phyloP scores from a whole-genome alignment of 2,329 filamentous ascomycete genomes.

The Diaporthe nobilis region DNA sequence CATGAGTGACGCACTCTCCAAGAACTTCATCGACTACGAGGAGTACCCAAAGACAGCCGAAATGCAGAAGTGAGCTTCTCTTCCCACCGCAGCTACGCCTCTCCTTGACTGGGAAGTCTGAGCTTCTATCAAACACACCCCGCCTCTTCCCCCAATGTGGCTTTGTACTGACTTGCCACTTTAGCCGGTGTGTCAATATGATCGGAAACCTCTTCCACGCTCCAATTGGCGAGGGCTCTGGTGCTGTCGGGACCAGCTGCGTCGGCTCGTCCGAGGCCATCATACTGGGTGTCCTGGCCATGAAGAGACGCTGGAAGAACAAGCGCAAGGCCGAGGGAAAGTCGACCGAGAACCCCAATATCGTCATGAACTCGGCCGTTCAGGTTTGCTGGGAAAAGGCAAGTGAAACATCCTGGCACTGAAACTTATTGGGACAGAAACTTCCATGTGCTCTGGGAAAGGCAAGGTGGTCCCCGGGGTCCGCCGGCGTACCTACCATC shows the following conservation, averaged over 20 bases:
- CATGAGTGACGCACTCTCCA: slow-evolving; percentile 92
- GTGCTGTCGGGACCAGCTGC: slow-evolving; percentile 85
- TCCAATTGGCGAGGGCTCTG: slow-evolving; percentile 67
- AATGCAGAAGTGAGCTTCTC: slow-evolving; percentile 17
- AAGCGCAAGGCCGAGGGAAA: slow-evolving; percentile 87
- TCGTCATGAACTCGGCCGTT: slow-evolving; percentile 95
- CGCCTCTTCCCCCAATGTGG: background rate
- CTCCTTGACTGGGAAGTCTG: background rate
- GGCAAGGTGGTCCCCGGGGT: background rate
- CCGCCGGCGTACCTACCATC: no score
- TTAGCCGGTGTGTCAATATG: slow-evolving; percentile 90
- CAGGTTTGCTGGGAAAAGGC: slow-evolving; percentile 97
- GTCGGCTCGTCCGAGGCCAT: slow-evolving; percentile 93
- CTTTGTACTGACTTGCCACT: background rate
- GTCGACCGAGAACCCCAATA: slow-evolving; percentile 84
- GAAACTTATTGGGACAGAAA: background rate
- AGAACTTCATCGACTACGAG: slow-evolving; percentile 96
- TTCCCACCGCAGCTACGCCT: background rate
- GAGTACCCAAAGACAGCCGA: slow-evolving; percentile 86
- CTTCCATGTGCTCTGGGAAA: background rate
- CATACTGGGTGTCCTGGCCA: slow-evolving; percentile 86
- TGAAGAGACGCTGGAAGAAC: slow-evolving; percentile 97
- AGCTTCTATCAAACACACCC: background rate
- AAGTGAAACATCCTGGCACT: background rate
- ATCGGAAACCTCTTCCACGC: slow-evolving; percentile 92